Conservation (phyloP, 179 eudicot species). For the Spinacia oleracea region DNA sequence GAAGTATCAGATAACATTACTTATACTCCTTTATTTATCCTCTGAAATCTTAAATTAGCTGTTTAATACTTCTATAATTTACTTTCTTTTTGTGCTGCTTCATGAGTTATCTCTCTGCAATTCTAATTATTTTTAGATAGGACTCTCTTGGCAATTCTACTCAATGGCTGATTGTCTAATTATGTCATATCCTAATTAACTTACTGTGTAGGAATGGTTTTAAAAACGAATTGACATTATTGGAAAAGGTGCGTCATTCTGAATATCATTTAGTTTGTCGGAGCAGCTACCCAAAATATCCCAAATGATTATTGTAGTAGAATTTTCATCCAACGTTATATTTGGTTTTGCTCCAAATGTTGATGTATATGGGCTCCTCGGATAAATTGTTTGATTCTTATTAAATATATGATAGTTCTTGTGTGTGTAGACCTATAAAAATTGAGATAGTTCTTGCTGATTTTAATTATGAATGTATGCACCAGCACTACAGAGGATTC, state of each 20-base stretch:
- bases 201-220: slow-evolving; percentile 72
- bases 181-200: not conserved
- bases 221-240: slow-evolving; percentile 75
- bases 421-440: not conserved
- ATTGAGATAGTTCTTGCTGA: not conserved
- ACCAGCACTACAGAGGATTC: not conserved
- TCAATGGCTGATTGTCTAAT: slow-evolving; percentile 3
- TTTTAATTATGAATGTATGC: not conserved
- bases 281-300: slow-evolving; percentile 95
- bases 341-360: not conserved
- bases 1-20: not conserved
- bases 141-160: not conserved
- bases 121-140: not conserved
- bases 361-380: slow-evolving; percentile 6
- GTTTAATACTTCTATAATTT: not conserved
- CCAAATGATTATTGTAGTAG: slow-evolving; percentile 98
- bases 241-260: slow-evolving; percentile 98
- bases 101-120: not conserved
- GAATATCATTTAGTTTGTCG: slow-evolving; percentile 95
- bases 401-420: not conserved
- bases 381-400: not conserved
- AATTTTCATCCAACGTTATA: slow-evolving; percentile 79
- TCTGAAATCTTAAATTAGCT: not conserved
- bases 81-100: slow-evolving; percentile 10
- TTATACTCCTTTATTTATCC: not conserved